phyloP scores from a whole-genome alignment of 306 rosid genomes.

The Inga oerstediana region DNA sequence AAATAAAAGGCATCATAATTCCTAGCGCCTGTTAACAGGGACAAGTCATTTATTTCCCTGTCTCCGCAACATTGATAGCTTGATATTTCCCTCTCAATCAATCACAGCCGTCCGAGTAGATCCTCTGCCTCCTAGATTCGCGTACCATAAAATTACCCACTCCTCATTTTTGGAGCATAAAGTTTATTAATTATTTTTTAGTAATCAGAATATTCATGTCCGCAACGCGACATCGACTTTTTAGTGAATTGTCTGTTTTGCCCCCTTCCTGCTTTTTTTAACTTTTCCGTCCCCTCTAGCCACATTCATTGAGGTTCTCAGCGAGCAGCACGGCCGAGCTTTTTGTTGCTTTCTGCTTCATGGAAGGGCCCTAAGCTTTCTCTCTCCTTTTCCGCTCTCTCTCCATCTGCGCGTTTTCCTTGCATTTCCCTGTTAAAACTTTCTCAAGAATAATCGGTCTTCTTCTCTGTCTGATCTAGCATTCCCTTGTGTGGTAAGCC shows the following conservation, averaged over 20 bases:
- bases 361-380: constrained; percentile 72
- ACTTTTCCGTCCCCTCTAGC: not conserved
- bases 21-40: constrained; percentile 46
- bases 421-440: constrained; percentile 36
- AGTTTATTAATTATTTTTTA: not conserved
- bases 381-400: constrained; percentile 33
- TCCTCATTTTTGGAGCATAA: constrained; percentile 20
- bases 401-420: not conserved
- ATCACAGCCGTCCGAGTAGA: constrained; percentile 43
- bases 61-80: constrained; percentile 32
- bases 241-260: constrained; percentile 38
- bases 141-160: constrained; percentile 31
- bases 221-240: constrained; percentile 12
- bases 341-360: constrained; percentile 82
- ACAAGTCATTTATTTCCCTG: constrained; percentile 45
- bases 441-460: constrained; percentile 19
- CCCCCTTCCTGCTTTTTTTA: constrained; percentile 45
- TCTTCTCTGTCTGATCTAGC: constrained; percentile 49
- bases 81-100: constrained; percentile 22
- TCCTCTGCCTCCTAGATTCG: not conserved
- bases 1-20: constrained; percentile 19
- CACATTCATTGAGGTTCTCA: constrained; percentile 41
- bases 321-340: constrained; percentile 43
- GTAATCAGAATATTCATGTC: not conserved
- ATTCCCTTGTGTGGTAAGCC: constrained; percentile 46